phyloP scores from a whole-genome alignment of 108 stramenopile genomes.

The Skeletonema grethae region DNA sequence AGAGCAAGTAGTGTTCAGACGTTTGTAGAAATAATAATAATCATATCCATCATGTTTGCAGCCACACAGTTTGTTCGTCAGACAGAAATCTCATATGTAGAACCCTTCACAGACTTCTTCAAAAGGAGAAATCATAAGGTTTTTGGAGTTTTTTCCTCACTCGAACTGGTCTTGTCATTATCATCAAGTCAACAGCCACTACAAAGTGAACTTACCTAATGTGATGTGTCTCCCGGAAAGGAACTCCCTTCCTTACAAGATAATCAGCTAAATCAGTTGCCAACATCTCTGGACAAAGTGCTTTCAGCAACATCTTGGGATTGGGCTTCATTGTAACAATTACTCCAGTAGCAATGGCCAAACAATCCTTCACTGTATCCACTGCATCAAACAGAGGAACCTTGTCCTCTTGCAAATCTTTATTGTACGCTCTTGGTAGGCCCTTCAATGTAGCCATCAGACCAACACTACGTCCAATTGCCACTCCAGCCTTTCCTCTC shows the following conservation, averaged over 20 bases:
- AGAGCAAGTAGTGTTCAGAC: not conserved
- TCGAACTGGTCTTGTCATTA: not conserved
- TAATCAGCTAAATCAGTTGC: constrained; percentile 99
- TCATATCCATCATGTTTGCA: not conserved
- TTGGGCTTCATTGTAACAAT: constrained; percentile 94
- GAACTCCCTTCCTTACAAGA: constrained; percentile 97
- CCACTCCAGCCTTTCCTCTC: constrained; percentile 97
- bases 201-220: constrained; percentile 64
- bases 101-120: constrained; percentile 25
- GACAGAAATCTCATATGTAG: constrained; percentile 41
- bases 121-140: constrained; percentile 19
- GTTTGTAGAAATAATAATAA: not conserved
- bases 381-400: constrained; percentile 95
- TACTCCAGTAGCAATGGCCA: constrained; percentile 96
- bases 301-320: constrained; percentile 82
- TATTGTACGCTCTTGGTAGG: constrained; percentile 98
- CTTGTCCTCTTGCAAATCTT: constrained; percentile 99
- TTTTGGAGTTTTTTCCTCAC: constrained; percentile 9
- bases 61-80: constrained; percentile 19
- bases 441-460: constrained; percentile 96
- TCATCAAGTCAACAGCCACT: not conserved
- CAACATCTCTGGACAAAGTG: constrained; percentile 97
- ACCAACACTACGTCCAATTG: constrained; percentile 89
- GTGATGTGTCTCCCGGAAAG: constrained; percentile 99
- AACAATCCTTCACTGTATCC: constrained; percentile 93